Base-by-base conservation (phyloP, 192 early-diverging fungal genomes). In the Coemansia sp. region DNA sequence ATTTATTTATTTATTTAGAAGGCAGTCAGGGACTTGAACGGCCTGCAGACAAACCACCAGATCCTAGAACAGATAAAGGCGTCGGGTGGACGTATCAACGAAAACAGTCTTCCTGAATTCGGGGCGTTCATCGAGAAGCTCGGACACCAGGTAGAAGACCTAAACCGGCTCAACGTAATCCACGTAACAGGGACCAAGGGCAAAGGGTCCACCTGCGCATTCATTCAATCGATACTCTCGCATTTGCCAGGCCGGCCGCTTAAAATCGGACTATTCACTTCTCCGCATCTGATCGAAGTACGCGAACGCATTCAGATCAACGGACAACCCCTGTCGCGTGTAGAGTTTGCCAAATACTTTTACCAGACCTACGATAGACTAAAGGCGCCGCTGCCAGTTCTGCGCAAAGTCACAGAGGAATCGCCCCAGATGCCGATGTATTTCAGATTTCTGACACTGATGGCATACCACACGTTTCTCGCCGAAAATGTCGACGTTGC, bases 251-350 rank as follows among this genome's bases (percentile, higher is more conserved):
- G 48, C 59, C 23, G 21, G 25, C 14, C 34, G 61, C 63, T 89
- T 48, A 67, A 72, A 25, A 85, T 87, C 63, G 97, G 97, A 27
- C 77, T 96, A 42, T 99, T 88, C 72, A 95, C 95, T 17, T 96
- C 94, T 3, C 97, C 97, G 9, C 97, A 99, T 72, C 77, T 99
- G 55, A 86, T 93, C 58, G 87, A 95, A 58, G 95, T 92, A 6
- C 90, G 96, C 57, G 97, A 99, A 70, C 87, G 97, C 25, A 97
- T 99, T 69, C 86, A 93, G 51, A 95, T 99, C 74, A 86, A 98
- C 72, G 97, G 97, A 1, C 69, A 67, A 25, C 93, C 95, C 12
- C 80, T 99, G 5, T 85, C 85, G 7, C 84, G 89, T 51, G 85
- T 88, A 0, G n/a, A 76, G 15, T 96, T 95, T 80, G 86, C 90